Evolutionary conservation across 805 yeast genomes (phyloP).

Genomic region (Spathaspora passalidarum): DNA sequence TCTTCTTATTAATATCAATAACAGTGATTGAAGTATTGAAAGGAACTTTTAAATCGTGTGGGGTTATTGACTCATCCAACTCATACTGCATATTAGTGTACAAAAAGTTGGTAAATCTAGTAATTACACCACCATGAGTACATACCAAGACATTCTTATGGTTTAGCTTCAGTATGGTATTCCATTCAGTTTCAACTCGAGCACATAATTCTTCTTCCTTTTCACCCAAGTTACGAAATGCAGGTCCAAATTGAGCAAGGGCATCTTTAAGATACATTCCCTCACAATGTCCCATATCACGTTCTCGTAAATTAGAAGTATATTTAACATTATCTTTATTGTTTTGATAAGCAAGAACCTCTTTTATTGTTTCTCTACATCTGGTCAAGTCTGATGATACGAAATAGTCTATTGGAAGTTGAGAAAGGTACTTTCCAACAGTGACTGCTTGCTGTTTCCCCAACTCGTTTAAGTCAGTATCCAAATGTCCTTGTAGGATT

Average conservation of each 20-base stretch:
- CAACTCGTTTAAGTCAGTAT: conserved; percentile 57
- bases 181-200: conserved; percentile 50
- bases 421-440: conserved; percentile 46
- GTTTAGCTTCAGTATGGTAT: conserved; percentile 32
- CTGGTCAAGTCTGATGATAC: conserved; percentile 54
- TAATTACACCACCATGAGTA: conserved; percentile 81
- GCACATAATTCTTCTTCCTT: conserved; percentile 39
- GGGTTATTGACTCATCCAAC: conserved; percentile 36
- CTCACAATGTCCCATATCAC: conserved; percentile 73
- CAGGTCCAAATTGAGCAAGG: conserved; percentile 52
- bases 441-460: conserved; percentile 61
- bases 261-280: conserved; percentile 75
- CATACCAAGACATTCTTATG: conserved; percentile 56
- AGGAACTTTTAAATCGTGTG: conserved; percentile 52
- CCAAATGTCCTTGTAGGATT: conserved; percentile 76
- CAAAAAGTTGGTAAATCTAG: conserved; percentile 54
- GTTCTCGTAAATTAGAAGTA: conserved; percentile 58
- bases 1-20: conserved; percentile 49
- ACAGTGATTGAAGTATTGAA: conserved; percentile 74
- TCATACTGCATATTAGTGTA: conserved; percentile 35
- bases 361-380: conserved; percentile 56
- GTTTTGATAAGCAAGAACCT: conserved; percentile 31
- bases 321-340: conserved; percentile 17
- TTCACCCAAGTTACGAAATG: conserved; percentile 69
- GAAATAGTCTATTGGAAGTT: conserved; percentile 42